Percentiles rank a stretch among this genome's conserved stretches.
Conservation (phyloP, 1,284 basidiomycete genomes). For the Sporisorium graminicola region DNA sequence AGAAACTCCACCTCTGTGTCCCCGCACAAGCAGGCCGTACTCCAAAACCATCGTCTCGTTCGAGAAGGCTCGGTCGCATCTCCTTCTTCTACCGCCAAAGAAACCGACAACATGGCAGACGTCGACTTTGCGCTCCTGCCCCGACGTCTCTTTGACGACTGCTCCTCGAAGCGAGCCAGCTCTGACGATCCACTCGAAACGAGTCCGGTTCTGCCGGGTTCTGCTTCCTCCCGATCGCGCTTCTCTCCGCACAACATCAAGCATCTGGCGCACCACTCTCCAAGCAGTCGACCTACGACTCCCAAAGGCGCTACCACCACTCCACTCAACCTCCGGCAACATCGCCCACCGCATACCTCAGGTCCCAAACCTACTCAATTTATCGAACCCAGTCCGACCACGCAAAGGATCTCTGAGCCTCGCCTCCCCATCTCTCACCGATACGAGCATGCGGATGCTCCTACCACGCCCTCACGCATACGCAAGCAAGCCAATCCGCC, state of each 20-base stretch:
- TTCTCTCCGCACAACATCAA: slow-evolving; percentile 44
- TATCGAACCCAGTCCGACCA: slow-evolving; percentile 42
- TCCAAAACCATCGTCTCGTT: slow-evolving; percentile 41
- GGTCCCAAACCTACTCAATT: slow-evolving; percentile 36
- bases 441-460: not conserved
- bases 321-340: slow-evolving; percentile 29
- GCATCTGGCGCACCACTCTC: slow-evolving; percentile 30
- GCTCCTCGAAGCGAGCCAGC: not conserved
- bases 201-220: slow-evolving; percentile 18
- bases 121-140: slow-evolving; percentile 20
- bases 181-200: slow-evolving; percentile 26
- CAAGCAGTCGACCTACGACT: slow-evolving; percentile 18
- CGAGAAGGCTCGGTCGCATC: slow-evolving; percentile 38
- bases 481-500: not conserved
- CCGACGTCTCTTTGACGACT: slow-evolving; percentile 27
- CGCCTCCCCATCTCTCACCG: slow-evolving; percentile 8
- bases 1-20: slow-evolving; percentile 39
- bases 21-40: slow-evolving; percentile 44
- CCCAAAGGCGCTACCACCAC: slow-evolving; percentile 37
- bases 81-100: slow-evolving; percentile 13
- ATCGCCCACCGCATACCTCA: slow-evolving; percentile 39
- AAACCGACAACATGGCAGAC: slow-evolving; percentile 21
- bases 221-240: slow-evolving; percentile 8
- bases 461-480: slow-evolving; percentile 22
- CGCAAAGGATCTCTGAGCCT: slow-evolving; percentile 34